Base-by-base conservation (phyloP, 2,329 filamentous ascomycete genomes). In the Lasiodiplodia gonubiensis region DNA sequence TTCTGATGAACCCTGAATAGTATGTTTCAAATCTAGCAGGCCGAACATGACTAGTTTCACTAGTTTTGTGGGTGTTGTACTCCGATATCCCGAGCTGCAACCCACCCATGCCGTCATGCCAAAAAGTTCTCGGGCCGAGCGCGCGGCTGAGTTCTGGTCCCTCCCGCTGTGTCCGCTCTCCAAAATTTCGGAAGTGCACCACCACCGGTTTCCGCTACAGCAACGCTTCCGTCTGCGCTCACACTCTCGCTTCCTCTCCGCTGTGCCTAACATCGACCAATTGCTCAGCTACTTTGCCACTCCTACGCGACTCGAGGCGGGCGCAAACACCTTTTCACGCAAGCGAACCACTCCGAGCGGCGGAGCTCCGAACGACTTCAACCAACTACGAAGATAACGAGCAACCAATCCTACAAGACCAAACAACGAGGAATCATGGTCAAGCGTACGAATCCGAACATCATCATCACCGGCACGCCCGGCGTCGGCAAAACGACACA, bases 401-500 rank as follows among this genome's bases (percentile, higher is more conserved):
- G 21, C n/a, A 49, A 61, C 30, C 30, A 23, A 16, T 11, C 12
- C 25, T 11, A 21, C 39, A 7, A 48, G 11, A n/a, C 5, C 37
- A 18, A 16, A 42, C 10, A 16, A 46, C 16, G 23, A 16, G 5
- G 5, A 39, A 49, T 42, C 10, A 66, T 67, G 65, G 49, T 53
- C 27, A 61, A 67, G 46, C 65, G 82, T 67, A 78, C 77, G 67
- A 76, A 77, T 70, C 95, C 95, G 35, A 99, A 98, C 79, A 93
- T 99, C 74, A 91, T 99, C 72, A 86, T 99, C 71, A 98, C 95
- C 49, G 95, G 95, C 71, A 99, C 95, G 23, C 95, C 95, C 0
- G 95, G 95, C 66, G 93, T 96, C 33, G 95, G 95, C 75, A 99
- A 99, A 83, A 97, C 94, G 21, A 96, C 92, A 8, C 94, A 97